phyloP scores from a whole-genome alignment of 106 monocot genomes.

The Phalaenopsis equestris region DNA sequence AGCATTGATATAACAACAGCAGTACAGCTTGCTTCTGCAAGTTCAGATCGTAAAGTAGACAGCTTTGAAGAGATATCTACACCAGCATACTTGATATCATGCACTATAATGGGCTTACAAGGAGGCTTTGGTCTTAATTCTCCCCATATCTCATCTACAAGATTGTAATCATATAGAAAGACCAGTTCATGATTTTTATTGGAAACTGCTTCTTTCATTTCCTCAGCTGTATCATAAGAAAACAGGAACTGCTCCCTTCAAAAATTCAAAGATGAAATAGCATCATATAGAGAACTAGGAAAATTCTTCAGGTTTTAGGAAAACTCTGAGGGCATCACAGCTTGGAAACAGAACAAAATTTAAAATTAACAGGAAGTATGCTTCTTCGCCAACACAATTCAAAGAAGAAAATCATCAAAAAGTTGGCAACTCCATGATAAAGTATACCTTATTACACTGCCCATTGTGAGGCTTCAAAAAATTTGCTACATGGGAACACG shows the following conservation, averaged over 20 bases:
- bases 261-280: conserved; percentile 21
- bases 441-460: background rate
- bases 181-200: conserved; percentile 80
- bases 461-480: background rate
- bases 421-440: background rate
- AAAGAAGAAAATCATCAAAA: background rate
- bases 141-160: conserved; percentile 80
- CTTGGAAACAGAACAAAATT: background rate
- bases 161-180: conserved; percentile 65
- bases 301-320: background rate
- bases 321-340: background rate
- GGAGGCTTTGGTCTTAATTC: conserved; percentile 68
- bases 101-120: conserved; percentile 60
- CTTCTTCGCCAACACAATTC: background rate
- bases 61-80: conserved; percentile 65
- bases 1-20: conserved; percentile 84
- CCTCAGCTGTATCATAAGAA: conserved; percentile 84
- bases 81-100: conserved; percentile 90
- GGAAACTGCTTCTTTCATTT: conserved; percentile 61
- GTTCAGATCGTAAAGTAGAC: conserved; percentile 52
- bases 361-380: background rate
- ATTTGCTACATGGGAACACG: background rate
- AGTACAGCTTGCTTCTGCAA: conserved; percentile 52
- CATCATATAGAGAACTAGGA: background rate
- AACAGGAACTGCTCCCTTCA: conserved; percentile 92